A percentile compares a stretch with the other conserved stretches of the same genome.
These are phyloP conservation scores for Euphrasia confusa DNA, from an alignment of 257 asterid genomes.

Conservation along the genomic window DNA sequence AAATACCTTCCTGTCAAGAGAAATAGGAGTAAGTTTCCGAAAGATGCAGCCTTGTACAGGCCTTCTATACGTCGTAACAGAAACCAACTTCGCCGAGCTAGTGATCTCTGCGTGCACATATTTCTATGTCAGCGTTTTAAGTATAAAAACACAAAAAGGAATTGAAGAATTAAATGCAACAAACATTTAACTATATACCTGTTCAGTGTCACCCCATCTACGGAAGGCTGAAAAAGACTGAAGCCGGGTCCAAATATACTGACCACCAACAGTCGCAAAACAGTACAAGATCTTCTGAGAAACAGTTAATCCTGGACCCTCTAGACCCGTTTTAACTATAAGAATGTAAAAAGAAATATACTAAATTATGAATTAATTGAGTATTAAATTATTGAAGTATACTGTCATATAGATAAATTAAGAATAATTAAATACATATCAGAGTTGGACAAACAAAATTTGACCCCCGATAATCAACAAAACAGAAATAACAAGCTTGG, in stretches of 20 bases:
- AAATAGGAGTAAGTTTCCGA: conserved; percentile 83
- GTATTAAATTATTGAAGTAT: no score
- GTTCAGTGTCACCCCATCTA: conserved; percentile 97
- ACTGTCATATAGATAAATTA: background rate
- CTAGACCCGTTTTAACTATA: conserved; percentile 75
- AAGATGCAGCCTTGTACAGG: conserved; percentile 83
- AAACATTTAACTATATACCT: conserved; percentile 38
- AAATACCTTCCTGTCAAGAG: conserved; percentile 84
- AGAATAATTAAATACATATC: background rate
- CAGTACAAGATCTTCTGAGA: conserved; percentile 93
- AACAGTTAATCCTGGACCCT: conserved; percentile 82
- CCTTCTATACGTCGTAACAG: conserved; percentile 79
- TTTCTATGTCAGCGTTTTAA: conserved; percentile 11
- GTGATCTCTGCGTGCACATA: conserved; percentile 53
- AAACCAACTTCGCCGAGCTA: conserved; percentile 79
- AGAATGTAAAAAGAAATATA: conserved; percentile 8
- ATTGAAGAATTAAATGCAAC: background rate
- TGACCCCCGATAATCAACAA: background rate
- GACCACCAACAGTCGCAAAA: conserved; percentile 91
- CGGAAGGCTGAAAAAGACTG: conserved; percentile 94
- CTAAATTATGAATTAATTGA: no score
- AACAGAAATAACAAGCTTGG: background rate
- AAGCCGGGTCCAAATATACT: conserved; percentile 82
- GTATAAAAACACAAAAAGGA: background rate
- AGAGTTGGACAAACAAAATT: background rate